phyloP scores from a whole-genome alignment of 2,329 filamentous ascomycete genomes.

The Aspergillus oerlinghausenensis region DNA sequence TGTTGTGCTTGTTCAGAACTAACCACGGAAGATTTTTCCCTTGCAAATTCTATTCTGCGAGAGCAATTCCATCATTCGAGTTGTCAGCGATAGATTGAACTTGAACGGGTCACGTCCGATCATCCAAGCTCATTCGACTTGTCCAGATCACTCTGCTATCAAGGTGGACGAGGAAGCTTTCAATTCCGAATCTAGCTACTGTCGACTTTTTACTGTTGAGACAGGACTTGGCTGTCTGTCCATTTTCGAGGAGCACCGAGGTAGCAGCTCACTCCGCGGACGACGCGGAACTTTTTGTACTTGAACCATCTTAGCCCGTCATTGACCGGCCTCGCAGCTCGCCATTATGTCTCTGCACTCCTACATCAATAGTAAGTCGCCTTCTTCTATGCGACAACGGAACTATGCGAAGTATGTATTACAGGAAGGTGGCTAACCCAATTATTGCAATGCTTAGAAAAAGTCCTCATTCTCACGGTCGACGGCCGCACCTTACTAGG shows the following conservation, averaged over 20 bases:
- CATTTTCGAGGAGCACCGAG: neutral
- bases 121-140: neutral
- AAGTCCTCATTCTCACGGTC: slow-evolving; percentile 83
- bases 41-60: neutral
- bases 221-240: neutral
- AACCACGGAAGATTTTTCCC: neutral
- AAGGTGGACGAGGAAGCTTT: too few relatives aligned
- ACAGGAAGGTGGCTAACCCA: slow-evolving; percentile 11
- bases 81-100: neutral
- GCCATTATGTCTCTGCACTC: slow-evolving; percentile 49
- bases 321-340: neutral
- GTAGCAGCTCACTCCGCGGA: neutral
- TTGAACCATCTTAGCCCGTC: neutral
- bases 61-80: neutral
- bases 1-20: neutral
- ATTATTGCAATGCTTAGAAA: slow-evolving; percentile 55
- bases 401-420: neutral
- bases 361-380: slow-evolving; percentile 50
- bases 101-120: neutral
- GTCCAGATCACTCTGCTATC: neutral
- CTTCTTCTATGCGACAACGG: neutral
- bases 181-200: neutral
- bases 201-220: neutral
- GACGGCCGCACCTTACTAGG: slow-evolving; percentile 86
- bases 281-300: neutral